Base-by-base conservation (phyloP, 257 asterid species). In the Cinchona pubescens region DNA sequence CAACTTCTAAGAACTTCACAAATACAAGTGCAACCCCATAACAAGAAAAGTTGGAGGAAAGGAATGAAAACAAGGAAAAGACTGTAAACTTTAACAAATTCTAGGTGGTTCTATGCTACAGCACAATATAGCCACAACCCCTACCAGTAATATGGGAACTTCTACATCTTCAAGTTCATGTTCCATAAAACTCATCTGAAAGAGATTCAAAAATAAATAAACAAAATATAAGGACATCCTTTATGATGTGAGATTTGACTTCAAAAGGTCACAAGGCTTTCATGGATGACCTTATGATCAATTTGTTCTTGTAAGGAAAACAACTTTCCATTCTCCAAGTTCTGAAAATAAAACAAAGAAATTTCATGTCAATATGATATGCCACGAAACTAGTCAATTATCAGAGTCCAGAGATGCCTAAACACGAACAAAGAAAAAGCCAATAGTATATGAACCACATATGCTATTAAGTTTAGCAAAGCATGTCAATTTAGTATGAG, bases 251-350 rank as follows among this genome's bases (percentile, higher is more conserved):
- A 59, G 25, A 49, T 64, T 59, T 40, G 23, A 40, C 74, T 32
- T 27, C 5, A 4, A 67, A 51, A 48, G 37, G 78, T 72, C 55
- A 72, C 58, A 76, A 46, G 58, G 77, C 61, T 58, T 15, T 37
- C 53, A 77, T 46, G 37, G 51, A 48, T 77, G 71, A 94, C 98
- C 97, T 94, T 94, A 78, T 88, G 97, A 80, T 88, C 83, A 73
- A 89, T 85, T 82, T 94, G 97, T 81, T 92, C 99, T 84, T 94
- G 91, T 80, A 94, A 80, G 51, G 99, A 94, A 81, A 92, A 94
- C 86, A 94, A 60, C 88, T 83, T 87, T 80, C 89, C 94, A 3
- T 68, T 75, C 87, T 85, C 97, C 97, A 93, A 88, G 79, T 90
- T 79, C 99, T 94, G 73, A 14, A 77, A 81, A 80, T 73, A 77